Evolutionary conservation across 2,329 filamentous ascomycete genomes (phyloP).

Genomic region (Hymenoscyphus infarciens): DNA sequence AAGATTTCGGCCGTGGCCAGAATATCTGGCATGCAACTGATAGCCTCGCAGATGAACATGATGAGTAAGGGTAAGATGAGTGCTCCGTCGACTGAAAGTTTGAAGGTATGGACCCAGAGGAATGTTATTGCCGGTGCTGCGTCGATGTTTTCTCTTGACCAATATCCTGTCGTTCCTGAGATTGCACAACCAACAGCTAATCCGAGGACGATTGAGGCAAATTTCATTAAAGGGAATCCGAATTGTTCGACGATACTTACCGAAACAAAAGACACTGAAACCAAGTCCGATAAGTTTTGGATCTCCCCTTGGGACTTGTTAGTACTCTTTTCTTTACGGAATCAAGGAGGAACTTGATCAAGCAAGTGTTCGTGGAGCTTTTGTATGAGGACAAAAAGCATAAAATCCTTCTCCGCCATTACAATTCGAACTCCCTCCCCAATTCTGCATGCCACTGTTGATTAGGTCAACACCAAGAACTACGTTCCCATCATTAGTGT

Average conservation of each 20-base stretch:
- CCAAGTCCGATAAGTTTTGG: constrained; percentile 65
- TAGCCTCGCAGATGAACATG: constrained; percentile 65
- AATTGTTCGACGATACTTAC: constrained; percentile 69
- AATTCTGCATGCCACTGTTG: constrained; percentile 59
- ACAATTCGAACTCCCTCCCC: constrained; percentile 61
- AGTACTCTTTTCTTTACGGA: no score
- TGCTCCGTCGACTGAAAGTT: constrained; percentile 60
- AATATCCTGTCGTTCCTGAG: constrained; percentile 63
- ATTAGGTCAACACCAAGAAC: constrained; percentile 62
- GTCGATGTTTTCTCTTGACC: constrained; percentile 55
- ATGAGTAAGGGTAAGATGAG: constrained; percentile 63
- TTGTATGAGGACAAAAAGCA: constrained; percentile 53
- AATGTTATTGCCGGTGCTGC: constrained; percentile 61
- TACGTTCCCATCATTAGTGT: no score
- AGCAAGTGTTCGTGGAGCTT: constrained; percentile 59
- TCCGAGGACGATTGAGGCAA: constrained; percentile 61
- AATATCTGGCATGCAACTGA: constrained; percentile 56
- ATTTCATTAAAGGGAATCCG: constrained; percentile 67
- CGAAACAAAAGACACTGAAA: constrained; percentile 64
- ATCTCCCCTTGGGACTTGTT: constrained; percentile 43
- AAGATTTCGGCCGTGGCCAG: constrained; percentile 51
- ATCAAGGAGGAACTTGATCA: constrained; percentile 35
- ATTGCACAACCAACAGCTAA: constrained; percentile 65
- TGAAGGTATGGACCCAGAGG: constrained; percentile 68
- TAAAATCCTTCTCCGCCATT: constrained; percentile 48